Evolutionary conservation across 2,329 filamentous ascomycete species (phyloP).

Genomic region (Cadophora sp.): DNA sequence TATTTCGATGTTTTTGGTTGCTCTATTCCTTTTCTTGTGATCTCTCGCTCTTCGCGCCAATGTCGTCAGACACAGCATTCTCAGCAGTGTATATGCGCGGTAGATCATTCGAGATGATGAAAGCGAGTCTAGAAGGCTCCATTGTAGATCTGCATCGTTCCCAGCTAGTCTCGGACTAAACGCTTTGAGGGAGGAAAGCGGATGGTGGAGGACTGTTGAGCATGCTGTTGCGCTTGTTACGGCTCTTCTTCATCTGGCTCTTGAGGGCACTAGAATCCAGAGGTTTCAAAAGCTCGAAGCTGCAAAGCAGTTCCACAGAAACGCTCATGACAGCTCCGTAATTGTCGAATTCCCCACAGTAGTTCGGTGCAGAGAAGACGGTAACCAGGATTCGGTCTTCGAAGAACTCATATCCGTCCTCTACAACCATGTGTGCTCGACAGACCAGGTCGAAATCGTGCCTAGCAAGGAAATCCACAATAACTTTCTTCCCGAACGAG

Average conservation of each 20-base stretch:
- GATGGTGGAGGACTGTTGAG: constrained; percentile 83
- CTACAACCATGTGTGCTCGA: constrained; percentile 98
- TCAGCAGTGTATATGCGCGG: constrained; percentile 19
- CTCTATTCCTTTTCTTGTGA: constrained; percentile 6
- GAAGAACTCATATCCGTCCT: constrained; percentile 99
- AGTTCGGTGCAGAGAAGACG: constrained; percentile 98
- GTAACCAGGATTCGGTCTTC: constrained; percentile 94
- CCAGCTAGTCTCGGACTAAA: constrained; percentile 27
- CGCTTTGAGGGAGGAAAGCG: constrained; percentile 40
- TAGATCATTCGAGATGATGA: constrained; percentile 14
- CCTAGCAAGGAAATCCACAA: constrained; percentile 90
- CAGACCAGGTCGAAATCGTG: constrained; percentile 99
- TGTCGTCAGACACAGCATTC: constrained; percentile 12
- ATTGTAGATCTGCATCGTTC: not conserved
- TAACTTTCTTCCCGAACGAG: constrained; percentile 98
- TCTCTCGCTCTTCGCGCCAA: constrained; percentile 6
- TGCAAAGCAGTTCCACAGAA: constrained; percentile 89
- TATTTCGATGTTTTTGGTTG: constrained; percentile 4
- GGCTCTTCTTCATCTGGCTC: constrained; percentile 98
- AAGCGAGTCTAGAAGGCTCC: not conserved
- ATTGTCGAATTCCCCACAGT: constrained; percentile 98
- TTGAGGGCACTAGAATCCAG: constrained; percentile 95
- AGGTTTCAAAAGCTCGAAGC: constrained; percentile 95
- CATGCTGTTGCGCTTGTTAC: constrained; percentile 93
- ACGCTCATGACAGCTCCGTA: constrained; percentile 99